phyloP scores from a whole-genome alignment of 1,139 yeast genomes.

The Pichia sp. region DNA sequence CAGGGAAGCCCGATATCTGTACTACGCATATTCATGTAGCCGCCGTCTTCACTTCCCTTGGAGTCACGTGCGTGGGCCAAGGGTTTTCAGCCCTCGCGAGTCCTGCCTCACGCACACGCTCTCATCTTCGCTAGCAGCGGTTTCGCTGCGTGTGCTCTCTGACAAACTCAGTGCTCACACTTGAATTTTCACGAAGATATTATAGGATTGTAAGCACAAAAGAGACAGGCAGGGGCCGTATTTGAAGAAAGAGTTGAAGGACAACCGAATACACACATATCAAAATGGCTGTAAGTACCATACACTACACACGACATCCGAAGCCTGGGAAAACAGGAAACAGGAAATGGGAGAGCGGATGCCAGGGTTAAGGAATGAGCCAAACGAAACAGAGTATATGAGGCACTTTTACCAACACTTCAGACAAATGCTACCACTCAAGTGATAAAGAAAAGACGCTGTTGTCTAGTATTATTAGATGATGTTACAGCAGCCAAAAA shows the following conservation, averaged over 20 bases:
- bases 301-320: background rate
- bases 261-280: slow-evolving; percentile 17
- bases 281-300: slow-evolving; percentile 30
- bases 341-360: background rate
- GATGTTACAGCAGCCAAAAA: no score
- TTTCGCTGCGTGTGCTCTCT: background rate
- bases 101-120: background rate
- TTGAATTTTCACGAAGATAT: background rate
- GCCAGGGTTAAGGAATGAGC: no score
- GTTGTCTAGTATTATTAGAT: background rate
- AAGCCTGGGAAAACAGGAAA: background rate
- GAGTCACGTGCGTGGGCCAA: background rate
- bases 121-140: background rate
- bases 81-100: background rate
- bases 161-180: background rate
- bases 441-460: background rate
- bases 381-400: background rate
- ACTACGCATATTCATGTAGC: no score
- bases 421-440: background rate
- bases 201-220: background rate
- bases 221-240: background rate
- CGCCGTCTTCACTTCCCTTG: no score
- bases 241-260: background rate
- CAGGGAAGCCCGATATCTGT: no score
- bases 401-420: background rate